A percentile compares a stretch with the other conserved stretches of the same genome.
Conservation (phyloP, 1,284 basidiomycete species). For the Rhizoctonia solani region DNA sequence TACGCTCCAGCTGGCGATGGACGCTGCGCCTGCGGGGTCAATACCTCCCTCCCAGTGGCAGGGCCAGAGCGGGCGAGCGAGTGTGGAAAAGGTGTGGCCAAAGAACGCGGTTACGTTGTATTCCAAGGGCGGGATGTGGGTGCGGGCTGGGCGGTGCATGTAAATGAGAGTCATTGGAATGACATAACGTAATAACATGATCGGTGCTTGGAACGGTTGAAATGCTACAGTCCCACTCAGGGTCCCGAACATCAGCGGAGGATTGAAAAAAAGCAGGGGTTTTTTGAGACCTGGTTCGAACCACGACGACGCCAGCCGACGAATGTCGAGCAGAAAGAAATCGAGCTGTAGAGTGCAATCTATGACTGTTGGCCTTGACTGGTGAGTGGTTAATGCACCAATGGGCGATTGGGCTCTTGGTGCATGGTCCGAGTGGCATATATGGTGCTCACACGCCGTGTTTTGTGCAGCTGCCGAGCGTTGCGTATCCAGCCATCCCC, state of each 20-base stretch:
- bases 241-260: too few relatives aligned
- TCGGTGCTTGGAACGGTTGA: too few relatives aligned
- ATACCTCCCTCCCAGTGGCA: constrained; percentile 35
- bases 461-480: constrained; percentile 8
- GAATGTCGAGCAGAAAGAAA: constrained; percentile 34
- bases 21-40: constrained; percentile 34
- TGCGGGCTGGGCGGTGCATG: not conserved
- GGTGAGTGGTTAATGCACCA: constrained; percentile 4
- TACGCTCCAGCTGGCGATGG: constrained; percentile 30
- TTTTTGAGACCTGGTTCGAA: too few relatives aligned
- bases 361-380: constrained; percentile 19
- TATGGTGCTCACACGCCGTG: too few relatives aligned
- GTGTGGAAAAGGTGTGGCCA: constrained; percentile 35
- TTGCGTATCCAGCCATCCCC: constrained; percentile 28
- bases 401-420: not conserved
- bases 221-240: not conserved
- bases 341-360: constrained; percentile 29
- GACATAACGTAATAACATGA: too few relatives aligned
- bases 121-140: constrained; percentile 8
- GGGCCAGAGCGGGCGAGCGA: constrained; percentile 20
- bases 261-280: too few relatives aligned
- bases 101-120: constrained; percentile 33
- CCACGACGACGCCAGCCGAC: constrained; percentile 1
- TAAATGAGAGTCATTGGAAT: not conserved
- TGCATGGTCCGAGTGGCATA: too few relatives aligned